Conservation (phyloP, 2,329 filamentous ascomycete genomes). For the Calonectria naviculata region DNA sequence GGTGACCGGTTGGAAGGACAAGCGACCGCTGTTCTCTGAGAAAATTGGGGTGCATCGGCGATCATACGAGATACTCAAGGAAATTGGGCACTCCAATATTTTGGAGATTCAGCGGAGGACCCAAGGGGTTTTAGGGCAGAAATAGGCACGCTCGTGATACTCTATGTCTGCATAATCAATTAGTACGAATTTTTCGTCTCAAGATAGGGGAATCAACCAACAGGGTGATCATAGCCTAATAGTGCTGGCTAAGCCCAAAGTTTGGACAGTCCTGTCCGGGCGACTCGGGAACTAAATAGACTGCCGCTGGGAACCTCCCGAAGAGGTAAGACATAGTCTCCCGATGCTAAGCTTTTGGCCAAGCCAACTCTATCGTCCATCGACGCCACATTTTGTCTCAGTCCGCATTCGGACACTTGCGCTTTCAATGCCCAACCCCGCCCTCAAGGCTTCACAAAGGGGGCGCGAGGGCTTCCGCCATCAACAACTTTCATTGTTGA, state of each 20-base stretch:
- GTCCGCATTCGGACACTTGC: background rate
- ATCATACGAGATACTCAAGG: constrained; percentile 48
- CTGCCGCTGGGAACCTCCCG: background rate
- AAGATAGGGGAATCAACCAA: too few relatives aligned
- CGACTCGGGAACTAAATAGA: background rate
- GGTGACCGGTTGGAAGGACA: constrained; percentile 54
- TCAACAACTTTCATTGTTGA: background rate
- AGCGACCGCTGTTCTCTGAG: constrained; percentile 49
- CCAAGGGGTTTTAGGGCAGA: background rate
- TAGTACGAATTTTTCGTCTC: background rate
- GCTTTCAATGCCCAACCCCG: background rate
- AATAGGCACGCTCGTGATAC: too few relatives aligned
- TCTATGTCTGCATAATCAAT: background rate
- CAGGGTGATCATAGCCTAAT: background rate
- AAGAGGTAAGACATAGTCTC: background rate
- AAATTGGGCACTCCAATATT: constrained; percentile 26
- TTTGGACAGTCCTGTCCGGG: background rate
- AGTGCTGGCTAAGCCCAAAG: background rate
- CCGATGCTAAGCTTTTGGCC: background rate
- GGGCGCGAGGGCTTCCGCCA: background rate
- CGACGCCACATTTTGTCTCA: background rate
- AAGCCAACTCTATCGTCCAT: background rate
- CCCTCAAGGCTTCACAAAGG: background rate
- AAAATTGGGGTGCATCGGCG: constrained; percentile 48
- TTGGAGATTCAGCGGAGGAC: constrained; percentile 24